Evolutionary conservation across 768 basidiomycete species (phyloP).

Genomic region (Hydnomerulius pinastri): DNA sequence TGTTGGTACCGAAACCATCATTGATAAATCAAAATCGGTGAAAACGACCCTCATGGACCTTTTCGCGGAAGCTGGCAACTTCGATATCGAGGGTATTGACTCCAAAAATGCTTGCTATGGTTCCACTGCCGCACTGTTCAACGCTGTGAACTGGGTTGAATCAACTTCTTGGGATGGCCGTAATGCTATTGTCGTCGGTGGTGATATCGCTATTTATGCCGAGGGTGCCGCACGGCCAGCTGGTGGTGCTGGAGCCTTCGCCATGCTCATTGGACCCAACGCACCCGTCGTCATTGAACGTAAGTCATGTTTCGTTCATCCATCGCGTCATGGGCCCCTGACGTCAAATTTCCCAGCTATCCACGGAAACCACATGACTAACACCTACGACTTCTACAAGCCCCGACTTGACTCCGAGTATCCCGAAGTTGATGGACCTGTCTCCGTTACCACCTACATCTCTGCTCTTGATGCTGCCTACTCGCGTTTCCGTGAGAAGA

Average conservation of each 20-base stretch:
- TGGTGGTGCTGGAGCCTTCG: conserved; percentile 95
- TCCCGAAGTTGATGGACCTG: conserved; percentile 96
- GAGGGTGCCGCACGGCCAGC: conserved; percentile 94
- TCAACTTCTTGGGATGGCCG: conserved; percentile 96
- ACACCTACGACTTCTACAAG: conserved; percentile 99
- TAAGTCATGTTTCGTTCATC: conserved; percentile 51
- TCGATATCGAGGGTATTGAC: conserved; percentile 98
- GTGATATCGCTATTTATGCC: conserved; percentile 98
- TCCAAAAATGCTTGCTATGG: conserved; percentile 99
- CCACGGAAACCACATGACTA: conserved; percentile 96
- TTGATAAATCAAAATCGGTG: conserved; percentile 99
- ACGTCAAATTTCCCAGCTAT: conserved; percentile 57
- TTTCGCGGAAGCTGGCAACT: conserved; percentile 90
- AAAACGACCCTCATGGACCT: conserved; percentile 99
- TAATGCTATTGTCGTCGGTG: conserved; percentile 94
- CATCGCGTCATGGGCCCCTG: conserved; percentile 41
- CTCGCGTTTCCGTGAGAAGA: conserved; percentile 79
- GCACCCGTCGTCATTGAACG: conserved; percentile 95
- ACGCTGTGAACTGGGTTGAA: conserved; percentile 98
- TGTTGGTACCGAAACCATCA: conserved; percentile 98
- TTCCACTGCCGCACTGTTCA: conserved; percentile 97
- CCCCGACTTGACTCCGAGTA: conserved; percentile 93
- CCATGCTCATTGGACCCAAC: conserved; percentile 94
- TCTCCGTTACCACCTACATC: conserved; percentile 94
- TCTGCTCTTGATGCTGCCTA: conserved; percentile 92